A percentile compares a stretch with the other conserved stretches of the same genome.
phyloP scores from a whole-genome alignment of 2,329 filamentous ascomycete genomes.

The Scytalidium lignicola region DNA sequence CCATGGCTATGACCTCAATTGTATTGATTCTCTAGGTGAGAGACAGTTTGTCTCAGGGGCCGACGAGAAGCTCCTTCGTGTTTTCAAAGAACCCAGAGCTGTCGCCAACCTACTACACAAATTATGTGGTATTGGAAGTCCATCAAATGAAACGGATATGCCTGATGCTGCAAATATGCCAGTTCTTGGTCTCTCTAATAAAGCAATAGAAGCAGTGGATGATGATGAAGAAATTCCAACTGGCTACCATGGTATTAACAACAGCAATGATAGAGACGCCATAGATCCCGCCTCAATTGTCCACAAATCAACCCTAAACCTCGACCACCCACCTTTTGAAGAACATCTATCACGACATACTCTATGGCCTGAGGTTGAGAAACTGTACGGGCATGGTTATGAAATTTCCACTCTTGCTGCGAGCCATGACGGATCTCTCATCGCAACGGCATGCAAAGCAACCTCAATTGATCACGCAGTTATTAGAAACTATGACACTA shows the following conservation, averaged over 20 bases:
- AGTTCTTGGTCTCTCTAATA: constrained; percentile 92
- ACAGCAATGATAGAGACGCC: constrained; percentile 47
- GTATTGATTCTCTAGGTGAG: constrained; percentile 69
- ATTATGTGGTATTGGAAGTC: constrained; percentile 55
- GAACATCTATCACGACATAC: constrained; percentile 86
- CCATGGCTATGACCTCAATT: constrained; percentile 97
- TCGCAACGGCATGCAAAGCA: constrained; percentile 91
- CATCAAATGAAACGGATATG: constrained; percentile 40
- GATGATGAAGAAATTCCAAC: constrained; percentile 42
- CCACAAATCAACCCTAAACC: constrained; percentile 57
- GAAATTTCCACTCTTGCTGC: constrained; percentile 86
- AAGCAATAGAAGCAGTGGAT: constrained; percentile 64
- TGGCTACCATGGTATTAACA: constrained; percentile 8
- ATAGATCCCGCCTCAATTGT: constrained; percentile 51
- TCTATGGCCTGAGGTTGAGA: constrained; percentile 93
- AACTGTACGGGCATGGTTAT: constrained; percentile 96
- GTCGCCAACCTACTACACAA: constrained; percentile 69
- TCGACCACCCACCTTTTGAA: constrained; percentile 75
- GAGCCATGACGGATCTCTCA: constrained; percentile 65
- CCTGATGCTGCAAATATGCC: constrained; percentile 93
- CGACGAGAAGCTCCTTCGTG: constrained; percentile 95
- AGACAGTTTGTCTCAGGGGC: constrained; percentile 87
- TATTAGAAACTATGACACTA: constrained; percentile 84
- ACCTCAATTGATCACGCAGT: constrained; percentile 92
- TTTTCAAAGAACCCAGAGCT: constrained; percentile 84